phyloP scores from a whole-genome alignment of 2,329 filamentous ascomycete genomes.

The Orbilia blumenaviensis region DNA sequence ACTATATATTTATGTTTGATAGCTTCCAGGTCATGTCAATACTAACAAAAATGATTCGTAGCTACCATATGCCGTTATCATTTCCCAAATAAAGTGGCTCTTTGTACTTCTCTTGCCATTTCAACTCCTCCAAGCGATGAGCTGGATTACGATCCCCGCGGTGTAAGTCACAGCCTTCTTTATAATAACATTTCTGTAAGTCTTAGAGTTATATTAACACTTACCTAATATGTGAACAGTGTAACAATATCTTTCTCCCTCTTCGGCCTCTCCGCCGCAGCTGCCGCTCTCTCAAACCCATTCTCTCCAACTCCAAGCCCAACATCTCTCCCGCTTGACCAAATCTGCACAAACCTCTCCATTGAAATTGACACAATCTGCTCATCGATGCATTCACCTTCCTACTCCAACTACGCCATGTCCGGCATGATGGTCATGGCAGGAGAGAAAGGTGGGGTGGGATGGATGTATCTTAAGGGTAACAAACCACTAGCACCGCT shows the following conservation, averaged over 20 bases:
- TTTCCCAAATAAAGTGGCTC: conserved; percentile 85
- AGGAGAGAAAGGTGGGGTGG: conserved; percentile 27
- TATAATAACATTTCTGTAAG: neutral
- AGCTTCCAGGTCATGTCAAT: no score
- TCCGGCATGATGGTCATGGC: conserved; percentile 35
- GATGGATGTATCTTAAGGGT: conserved; percentile 52
- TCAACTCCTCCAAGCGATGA: conserved; percentile 72
- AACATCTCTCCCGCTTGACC: conserved; percentile 49
- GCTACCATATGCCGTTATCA: conserved; percentile 80
- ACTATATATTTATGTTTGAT: no score
- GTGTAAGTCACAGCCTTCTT: conserved; percentile 24
- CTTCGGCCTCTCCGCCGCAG: conserved; percentile 41
- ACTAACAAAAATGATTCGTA: no score
- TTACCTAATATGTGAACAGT: no score
- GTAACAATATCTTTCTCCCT: conserved; percentile 37
- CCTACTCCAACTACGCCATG: conserved; percentile 35
- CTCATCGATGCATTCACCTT: conserved; percentile 35
- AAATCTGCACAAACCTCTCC: conserved; percentile 36
- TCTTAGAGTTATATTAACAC: no score
- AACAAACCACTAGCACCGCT: conserved; percentile 50
- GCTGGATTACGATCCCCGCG: conserved; percentile 80
- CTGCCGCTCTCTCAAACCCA: conserved; percentile 26
- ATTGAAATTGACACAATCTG: conserved; percentile 52
- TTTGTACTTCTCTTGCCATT: conserved; percentile 83
- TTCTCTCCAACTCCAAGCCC: conserved; percentile 6